Base-by-base conservation (phyloP, 345 rosid genomes). In the Brassica incana region DNA sequence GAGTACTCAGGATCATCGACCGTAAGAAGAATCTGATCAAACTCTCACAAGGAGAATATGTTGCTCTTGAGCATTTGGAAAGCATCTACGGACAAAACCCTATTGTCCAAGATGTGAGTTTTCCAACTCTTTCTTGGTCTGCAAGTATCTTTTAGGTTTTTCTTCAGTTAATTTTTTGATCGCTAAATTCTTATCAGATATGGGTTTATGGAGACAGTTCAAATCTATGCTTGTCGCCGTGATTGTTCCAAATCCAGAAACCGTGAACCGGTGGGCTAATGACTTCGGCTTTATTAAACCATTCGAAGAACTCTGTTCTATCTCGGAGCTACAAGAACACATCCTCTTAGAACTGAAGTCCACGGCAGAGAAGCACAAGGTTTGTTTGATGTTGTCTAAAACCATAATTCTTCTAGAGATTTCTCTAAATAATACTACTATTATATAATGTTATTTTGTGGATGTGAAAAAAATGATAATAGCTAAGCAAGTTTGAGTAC, bases 31-130 rank as follows among this genome's bases (percentile, higher is more conserved):
- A 95, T 82, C 90, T 95, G 0, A 82, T 92, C 61, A 95, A 95
- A 83, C 94, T 95, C 54, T 92, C 99, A 29, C 99, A 95, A 77
- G 99, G 99, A 78, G 99, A 95, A 74, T 95, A 92, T 65, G 88
- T 92, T 59, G 99, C 98, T 11, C 87, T 95, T 0, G 98, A 95
- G 84, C 52, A 88, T 71, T 78, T 95, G 87, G 99, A 95, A 81
- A 92, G 87, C 70, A 84, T 90, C 36, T 95, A 84, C 73, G 85
- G 84, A 1, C 78, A 79, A 64, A 70, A 85, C 76, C 77, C 95
- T 5, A 12, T 90, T 18, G 85, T 89, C 30, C 97, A 95, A 78
- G 97, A 92, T 63, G 97, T 90, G 73, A 87, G 89, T 45, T 74
- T 66, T 29, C 56, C 27, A 36, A 64, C 29, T 71, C 11, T 6